Percentiles rank a stretch among this genome's conserved stretches.
These are phyloP conservation scores for Phylloporus sp. DNA, from an alignment of 768 basidiomycete genomes.

Conservation along the genomic window DNA sequence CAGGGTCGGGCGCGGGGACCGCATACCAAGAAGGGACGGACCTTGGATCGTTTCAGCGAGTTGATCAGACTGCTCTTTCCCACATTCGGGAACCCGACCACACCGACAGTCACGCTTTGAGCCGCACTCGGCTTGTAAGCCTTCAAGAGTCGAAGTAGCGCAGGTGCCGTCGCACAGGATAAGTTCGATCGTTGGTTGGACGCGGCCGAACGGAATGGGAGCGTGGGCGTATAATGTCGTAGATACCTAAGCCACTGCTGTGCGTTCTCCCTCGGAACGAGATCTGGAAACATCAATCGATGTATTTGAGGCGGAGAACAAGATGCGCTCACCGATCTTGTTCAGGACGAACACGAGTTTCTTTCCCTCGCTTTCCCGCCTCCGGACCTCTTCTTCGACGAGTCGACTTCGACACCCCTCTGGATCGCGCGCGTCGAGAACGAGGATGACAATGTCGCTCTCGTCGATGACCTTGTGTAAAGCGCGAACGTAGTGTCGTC, in stretches of 20 bases:
- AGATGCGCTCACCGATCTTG: conserved; percentile 73
- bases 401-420: conserved; percentile 88
- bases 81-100: conserved; percentile 96
- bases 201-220: conserved; percentile 82
- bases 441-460: conserved; percentile 85
- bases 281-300: conserved; percentile 47
- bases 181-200: conserved; percentile 78
- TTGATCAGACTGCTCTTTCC: conserved; percentile 96
- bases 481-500: conserved; percentile 69
- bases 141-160: conserved; percentile 77
- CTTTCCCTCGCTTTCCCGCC: conserved; percentile 85
- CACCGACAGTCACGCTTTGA: conserved; percentile 77
- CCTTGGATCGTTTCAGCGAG: conserved; percentile 80
- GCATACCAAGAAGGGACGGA: conserved; percentile 18
- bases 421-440: conserved; percentile 92
- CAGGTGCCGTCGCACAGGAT: conserved; percentile 69
- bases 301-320: background rate
- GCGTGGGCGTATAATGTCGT: conserved; percentile 87
- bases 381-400: conserved; percentile 90
- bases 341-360: conserved; percentile 92
- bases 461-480: conserved; percentile 91
- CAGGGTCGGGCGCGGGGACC: background rate
- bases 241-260: conserved; percentile 87
- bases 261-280: conserved; percentile 84
- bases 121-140: conserved; percentile 65